phyloP scores from a whole-genome alignment of 1,284 basidiomycete genomes.

The Fomitopsis palustris region DNA sequence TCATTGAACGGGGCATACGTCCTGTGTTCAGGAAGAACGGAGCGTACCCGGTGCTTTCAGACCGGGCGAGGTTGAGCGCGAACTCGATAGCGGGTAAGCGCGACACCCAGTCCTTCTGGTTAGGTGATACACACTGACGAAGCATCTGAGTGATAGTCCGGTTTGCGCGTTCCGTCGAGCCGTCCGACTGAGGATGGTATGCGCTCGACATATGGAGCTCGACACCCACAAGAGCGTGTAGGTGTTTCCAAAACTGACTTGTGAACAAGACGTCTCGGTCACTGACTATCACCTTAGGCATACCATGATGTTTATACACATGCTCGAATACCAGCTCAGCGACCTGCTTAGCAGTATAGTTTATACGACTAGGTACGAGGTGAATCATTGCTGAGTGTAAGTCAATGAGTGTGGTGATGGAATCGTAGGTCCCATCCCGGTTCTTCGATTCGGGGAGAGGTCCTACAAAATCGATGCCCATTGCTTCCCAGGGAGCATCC shows the following conservation, averaged over 20 bases:
- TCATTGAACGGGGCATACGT: conserved; percentile 8
- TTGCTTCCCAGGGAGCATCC: conserved; percentile 23
- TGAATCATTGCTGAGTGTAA: conserved; percentile 30
- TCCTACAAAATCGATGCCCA: too few species aligned
- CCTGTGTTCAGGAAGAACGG: conserved; percentile 27
- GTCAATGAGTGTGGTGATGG: conserved; percentile 32
- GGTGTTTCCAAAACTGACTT: too few species aligned
- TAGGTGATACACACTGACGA: conserved; percentile 26
- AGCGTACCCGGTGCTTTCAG: conserved; percentile 30
- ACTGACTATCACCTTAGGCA: too few species aligned
- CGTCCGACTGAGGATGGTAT: conserved; percentile 43
- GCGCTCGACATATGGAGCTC: conserved; percentile 37
- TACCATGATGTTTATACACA: too few species aligned
- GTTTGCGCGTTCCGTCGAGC: conserved; percentile 36
- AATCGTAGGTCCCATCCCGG: too few species aligned
- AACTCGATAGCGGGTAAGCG: conserved; percentile 34
- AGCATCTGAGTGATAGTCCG: conserved; percentile 36
- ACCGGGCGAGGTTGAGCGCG: conserved; percentile 22
- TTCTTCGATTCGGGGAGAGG: too few species aligned
- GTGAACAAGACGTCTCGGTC: too few species aligned
- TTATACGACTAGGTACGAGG: conserved; percentile 22
- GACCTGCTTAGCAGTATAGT: conserved; percentile 28
- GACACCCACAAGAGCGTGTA: too few species aligned
- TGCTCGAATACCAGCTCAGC: too few species aligned
- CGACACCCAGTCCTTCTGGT: too few species aligned